A percentile compares a stretch with the other conserved stretches of the same genome.
Conservation (phyloP, 805 yeast genomes). For the Nakazawaea wickerhamii region DNA sequence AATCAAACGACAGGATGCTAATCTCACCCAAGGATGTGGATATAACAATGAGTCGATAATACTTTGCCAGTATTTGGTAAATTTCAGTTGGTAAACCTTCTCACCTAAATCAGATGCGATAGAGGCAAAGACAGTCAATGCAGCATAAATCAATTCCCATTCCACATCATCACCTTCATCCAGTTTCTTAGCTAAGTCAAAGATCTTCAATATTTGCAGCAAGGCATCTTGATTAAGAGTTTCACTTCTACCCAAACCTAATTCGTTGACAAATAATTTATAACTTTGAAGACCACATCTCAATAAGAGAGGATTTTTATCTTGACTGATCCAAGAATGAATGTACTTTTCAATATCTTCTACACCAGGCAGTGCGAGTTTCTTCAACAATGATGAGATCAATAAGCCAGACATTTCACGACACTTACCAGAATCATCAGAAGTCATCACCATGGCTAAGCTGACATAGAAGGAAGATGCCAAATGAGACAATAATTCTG, state of each 20-base stretch:
- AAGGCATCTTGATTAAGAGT: slow-evolving; percentile 36
- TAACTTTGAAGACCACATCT: slow-evolving; percentile 74
- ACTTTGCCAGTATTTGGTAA: slow-evolving; percentile 42
- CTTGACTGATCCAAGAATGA: slow-evolving; percentile 59
- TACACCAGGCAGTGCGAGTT: slow-evolving; percentile 32
- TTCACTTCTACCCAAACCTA: slow-evolving; percentile 35
- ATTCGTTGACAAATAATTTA: slow-evolving; percentile 49
- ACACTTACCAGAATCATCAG: slow-evolving; percentile 75
- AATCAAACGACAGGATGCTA: slow-evolving; percentile 55
- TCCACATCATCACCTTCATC: slow-evolving; percentile 38
- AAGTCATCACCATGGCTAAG: slow-evolving; percentile 66
- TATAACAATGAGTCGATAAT: slow-evolving; percentile 56
- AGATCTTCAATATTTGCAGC: slow-evolving; percentile 19
- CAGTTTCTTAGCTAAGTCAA: slow-evolving; percentile 26
- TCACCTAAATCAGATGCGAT: slow-evolving; percentile 33
- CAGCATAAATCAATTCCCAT: slow-evolving; percentile 78
- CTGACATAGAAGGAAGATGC: slow-evolving; percentile 80
- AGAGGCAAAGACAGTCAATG: slow-evolving; percentile 46
- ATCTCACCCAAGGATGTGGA: slow-evolving; percentile 91
- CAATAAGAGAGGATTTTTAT: slow-evolving; percentile 43
- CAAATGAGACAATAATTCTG: slow-evolving; percentile 51
- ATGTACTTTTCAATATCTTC: slow-evolving; percentile 36
- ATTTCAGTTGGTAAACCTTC: slow-evolving; percentile 24
- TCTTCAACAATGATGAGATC: slow-evolving; percentile 47
- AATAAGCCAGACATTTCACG: slow-evolving; percentile 76